These are phyloP conservation scores for Coemansia pectinata DNA, from an alignment of 192 early-diverging fungal species.

Conservation along the genomic window DNA sequence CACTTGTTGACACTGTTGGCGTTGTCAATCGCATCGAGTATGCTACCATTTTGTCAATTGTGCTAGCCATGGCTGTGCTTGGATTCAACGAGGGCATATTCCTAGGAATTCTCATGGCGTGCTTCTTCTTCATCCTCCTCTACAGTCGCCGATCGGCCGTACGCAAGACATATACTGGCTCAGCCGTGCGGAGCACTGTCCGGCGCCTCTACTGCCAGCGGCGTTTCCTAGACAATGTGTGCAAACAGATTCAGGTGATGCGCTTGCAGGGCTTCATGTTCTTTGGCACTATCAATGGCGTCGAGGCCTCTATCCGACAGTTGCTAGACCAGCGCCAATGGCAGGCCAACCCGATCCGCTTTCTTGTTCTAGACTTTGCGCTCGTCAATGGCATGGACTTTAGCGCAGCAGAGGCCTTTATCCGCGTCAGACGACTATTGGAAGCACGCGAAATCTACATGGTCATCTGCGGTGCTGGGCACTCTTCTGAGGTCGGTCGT, in stretches of 20 bases:
- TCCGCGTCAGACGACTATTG: slow-evolving; percentile 77
- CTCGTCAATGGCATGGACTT: slow-evolving; percentile 88
- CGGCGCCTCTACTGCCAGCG: slow-evolving; percentile 87
- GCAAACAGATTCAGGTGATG: slow-evolving; percentile 83
- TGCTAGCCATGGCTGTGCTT: slow-evolving; percentile 81
- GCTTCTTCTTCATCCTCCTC: slow-evolving; percentile 89
- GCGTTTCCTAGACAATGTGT: slow-evolving; percentile 79
- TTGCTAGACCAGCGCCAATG: slow-evolving; percentile 65
- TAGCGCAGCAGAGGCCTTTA: slow-evolving; percentile 87
- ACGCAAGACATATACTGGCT: slow-evolving; percentile 67
- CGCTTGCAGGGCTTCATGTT: slow-evolving; percentile 96
- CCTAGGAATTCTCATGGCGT: slow-evolving; percentile 88
- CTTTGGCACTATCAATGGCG: slow-evolving; percentile 90
- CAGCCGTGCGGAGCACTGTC: slow-evolving; percentile 80
- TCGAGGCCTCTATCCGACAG: slow-evolving; percentile 70
- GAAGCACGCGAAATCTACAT: slow-evolving; percentile 71
- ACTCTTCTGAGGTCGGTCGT: slow-evolving; percentile 65
- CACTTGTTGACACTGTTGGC: slow-evolving; percentile 82
- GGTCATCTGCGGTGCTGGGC: slow-evolving; percentile 75
- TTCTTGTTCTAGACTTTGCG: slow-evolving; percentile 86
- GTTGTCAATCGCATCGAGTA: slow-evolving; percentile 89
- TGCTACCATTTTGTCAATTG: slow-evolving; percentile 81
- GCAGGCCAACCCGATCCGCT: slow-evolving; percentile 75
- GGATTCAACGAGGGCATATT: slow-evolving; percentile 99
- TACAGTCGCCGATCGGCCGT: slow-evolving; percentile 67